Base-by-base conservation (phyloP, 2,329 filamentous ascomycete genomes). In the Tolypocladium inflatum region DNA sequence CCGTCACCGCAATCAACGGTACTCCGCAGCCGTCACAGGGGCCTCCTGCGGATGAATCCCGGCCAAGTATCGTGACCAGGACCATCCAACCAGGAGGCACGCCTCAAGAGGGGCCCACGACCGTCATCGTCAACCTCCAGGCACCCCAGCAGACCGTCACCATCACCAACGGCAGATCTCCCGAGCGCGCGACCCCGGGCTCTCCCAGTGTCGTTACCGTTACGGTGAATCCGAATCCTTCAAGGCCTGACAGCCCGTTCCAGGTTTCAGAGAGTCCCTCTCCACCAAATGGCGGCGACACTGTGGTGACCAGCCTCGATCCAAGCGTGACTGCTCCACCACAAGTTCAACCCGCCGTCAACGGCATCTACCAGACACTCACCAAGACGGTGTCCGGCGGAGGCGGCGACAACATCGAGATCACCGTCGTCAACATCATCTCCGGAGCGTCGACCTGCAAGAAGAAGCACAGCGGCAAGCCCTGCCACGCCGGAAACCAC, bases 391-490 rank as follows among this genome's bases (percentile, higher is more conserved):
- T 66, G 9, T 57, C 43, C 35, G 62, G 62, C 19, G 63, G 62
- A 10, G 60, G 60, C 2, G 63, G 60, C 17, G 57, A 68, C 56
- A 68, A 70, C 21, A 65, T 73, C 33, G 66, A 72, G 45, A 64
- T 70, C 48, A 67, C 66, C 59, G 63, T 71, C 48, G 66, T 70
- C 54, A 65, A 73, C 57, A 65, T 66, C 41, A 62, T 63, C 58
- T 71, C 67, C 9, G 70, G 70, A 37, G 62, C 68, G 55, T 63
- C 62, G 6, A 64, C 59, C 10, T 72, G 70, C 63, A 63, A 56
- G 59, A 66, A 60, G 48, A 62, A 67, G 59, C 58, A 66, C 54
- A 67, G 64, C 39, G 69, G 68, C 1, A 57, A 63, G 39, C 64
- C 67, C 17, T 73, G 70, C 59, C 58, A 62, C 30, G 50, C 52